These are phyloP conservation scores for Bathelium albidoporum DNA, from an alignment of 495 filamentous ascomycete species.

Conservation along the genomic window DNA sequence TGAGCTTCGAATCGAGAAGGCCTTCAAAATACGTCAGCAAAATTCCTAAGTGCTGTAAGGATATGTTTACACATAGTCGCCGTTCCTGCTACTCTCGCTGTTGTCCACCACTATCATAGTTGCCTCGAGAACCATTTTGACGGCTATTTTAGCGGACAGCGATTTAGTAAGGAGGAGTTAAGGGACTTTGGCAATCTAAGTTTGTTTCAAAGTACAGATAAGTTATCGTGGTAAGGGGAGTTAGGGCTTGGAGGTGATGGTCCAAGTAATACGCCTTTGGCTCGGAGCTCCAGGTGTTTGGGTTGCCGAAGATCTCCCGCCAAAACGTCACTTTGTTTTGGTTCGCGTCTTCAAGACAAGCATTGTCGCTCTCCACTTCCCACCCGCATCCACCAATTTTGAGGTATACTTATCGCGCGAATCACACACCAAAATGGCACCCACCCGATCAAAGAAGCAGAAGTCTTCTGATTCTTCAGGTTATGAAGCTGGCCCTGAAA, in stretches of 20 bases:
- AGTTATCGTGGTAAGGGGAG: neutral
- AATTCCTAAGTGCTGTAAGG: neutral
- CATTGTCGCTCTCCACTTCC: neutral
- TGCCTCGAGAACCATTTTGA: constrained; percentile 62
- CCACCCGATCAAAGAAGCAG: constrained; percentile 4
- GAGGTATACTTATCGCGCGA: neutral
- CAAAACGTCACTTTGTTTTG: constrained; percentile 4
- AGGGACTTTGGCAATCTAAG: too few species aligned
- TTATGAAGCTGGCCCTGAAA: neutral
- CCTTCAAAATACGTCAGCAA: constrained; percentile 31
- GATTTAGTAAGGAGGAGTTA: neutral
- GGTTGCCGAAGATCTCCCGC: neutral
- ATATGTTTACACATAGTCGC: constrained; percentile 66
- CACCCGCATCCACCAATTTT: neutral
- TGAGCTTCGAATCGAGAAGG: constrained; percentile 94
- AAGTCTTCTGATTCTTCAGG: neutral
- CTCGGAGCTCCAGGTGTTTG: neutral
- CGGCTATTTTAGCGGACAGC: constrained; percentile 12
- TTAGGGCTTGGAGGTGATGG: too few species aligned
- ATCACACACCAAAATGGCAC: neutral
- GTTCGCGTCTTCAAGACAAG: neutral
- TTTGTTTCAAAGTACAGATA: neutral
- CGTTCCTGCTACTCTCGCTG: constrained; percentile 94
- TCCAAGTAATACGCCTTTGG: too few species aligned
- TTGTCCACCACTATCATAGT: constrained; percentile 90